Conservation (phyloP, 73 alveolate genomes). For the Paramecium tetraurelia region DNA sequence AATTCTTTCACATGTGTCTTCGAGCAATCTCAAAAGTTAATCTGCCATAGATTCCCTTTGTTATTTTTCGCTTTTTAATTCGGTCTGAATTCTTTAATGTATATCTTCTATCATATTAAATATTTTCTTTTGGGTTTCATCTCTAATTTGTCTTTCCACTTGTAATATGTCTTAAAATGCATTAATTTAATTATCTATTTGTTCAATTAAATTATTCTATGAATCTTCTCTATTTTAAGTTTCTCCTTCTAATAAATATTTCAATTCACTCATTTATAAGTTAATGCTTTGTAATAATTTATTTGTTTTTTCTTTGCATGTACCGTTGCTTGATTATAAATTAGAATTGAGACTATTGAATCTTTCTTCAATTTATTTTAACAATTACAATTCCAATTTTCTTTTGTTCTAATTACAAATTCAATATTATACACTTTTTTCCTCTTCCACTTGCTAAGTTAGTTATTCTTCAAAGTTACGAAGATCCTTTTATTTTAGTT, state of each 20-base stretch:
- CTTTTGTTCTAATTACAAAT: slow-evolving; percentile 26
- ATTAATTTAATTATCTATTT: neutral
- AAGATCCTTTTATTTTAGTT: neutral
- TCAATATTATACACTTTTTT: neutral
- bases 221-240: slow-evolving; percentile 33
- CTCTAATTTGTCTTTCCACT: slow-evolving; percentile 26
- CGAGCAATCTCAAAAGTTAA: neutral
- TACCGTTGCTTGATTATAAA: neutral
- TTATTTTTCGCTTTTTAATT: neutral
- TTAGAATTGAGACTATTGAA: neutral
- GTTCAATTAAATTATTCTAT: neutral
- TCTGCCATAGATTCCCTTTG: slow-evolving; percentile 7
- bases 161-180: slow-evolving; percentile 1
- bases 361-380: slow-evolving; percentile 35
- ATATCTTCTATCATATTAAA: slow-evolving; percentile 41
- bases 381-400: neutral
- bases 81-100: slow-evolving; percentile 5
- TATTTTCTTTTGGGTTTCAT: slow-evolving; percentile 41
- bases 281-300: neutral
- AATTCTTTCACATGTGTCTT: slow-evolving; percentile 9
- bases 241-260: slow-evolving; percentile 2
- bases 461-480: neutral
- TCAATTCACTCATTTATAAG: neutral
- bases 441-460: neutral
- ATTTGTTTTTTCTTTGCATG: neutral